A percentile compares a stretch with the other conserved stretches of the same genome.
Evolutionary conservation across 2,329 filamentous ascomycete genomes (phyloP).

Genomic region (Neophaeococcomyces mojaviensis): DNA sequence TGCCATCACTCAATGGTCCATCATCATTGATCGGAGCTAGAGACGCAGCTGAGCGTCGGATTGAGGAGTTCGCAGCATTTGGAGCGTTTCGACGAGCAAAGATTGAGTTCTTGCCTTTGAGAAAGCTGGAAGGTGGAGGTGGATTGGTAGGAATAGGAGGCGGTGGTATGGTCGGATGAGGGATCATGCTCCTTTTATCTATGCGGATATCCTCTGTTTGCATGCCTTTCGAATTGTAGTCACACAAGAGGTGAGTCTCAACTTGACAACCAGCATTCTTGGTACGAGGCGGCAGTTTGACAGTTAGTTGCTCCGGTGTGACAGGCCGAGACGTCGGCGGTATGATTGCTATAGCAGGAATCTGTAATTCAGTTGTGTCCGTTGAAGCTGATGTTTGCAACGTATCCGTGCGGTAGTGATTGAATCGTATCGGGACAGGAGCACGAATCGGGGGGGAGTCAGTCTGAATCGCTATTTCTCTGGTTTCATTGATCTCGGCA

Average conservation of each 20-base stretch:
- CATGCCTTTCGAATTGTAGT: conserved; percentile 51
- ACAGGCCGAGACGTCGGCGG: conserved; percentile 78
- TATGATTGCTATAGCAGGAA: conserved; percentile 86
- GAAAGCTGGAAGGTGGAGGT: conserved; percentile 34
- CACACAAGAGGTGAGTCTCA: conserved; percentile 41
- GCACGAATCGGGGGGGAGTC: conserved; percentile 9
- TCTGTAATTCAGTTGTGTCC: conserved; percentile 37
- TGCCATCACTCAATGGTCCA: conserved; percentile 56
- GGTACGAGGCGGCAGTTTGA: conserved; percentile 68
- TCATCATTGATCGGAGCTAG: conserved; percentile 55
- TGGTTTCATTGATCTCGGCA: conserved; percentile 18
- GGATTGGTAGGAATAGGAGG: conserved; percentile 50
- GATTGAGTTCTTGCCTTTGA: conserved; percentile 11
- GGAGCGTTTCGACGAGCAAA: not conserved
- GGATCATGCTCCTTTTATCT: conserved; percentile 65
- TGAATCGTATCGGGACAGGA: conserved; percentile 11
- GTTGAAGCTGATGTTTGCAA: conserved; percentile 14
- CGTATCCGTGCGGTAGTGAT: conserved; percentile 18
- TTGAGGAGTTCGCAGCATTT: conserved; percentile 23
- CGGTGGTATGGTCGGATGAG: conserved; percentile 65
- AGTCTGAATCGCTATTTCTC: conserved; percentile 20
- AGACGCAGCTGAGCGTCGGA: not conserved
- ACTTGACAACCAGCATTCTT: conserved; percentile 83
- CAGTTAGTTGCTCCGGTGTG: conserved; percentile 60
- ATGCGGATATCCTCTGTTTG: conserved; percentile 91